Evolutionary conservation across 2,329 filamentous ascomycete species (phyloP).

Genomic region (Geosmithia morbida): DNA sequence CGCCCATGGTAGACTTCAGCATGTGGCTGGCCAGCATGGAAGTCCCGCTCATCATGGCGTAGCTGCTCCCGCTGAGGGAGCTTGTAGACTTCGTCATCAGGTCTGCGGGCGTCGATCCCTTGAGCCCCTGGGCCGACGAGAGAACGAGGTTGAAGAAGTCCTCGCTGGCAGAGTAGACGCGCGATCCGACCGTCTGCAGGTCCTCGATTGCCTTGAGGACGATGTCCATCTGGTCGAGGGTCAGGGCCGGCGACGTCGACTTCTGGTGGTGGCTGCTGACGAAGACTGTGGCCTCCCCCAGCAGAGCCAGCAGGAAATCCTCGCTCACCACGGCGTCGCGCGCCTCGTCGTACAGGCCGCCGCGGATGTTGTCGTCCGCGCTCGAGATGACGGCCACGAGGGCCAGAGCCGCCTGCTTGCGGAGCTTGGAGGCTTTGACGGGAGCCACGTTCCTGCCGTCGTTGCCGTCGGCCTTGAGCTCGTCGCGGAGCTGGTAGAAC

Average conservation of each 20-base stretch:
- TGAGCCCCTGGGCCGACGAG: conserved; percentile 49
- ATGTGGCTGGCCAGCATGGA: conserved; percentile 53
- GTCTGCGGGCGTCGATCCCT: conserved; percentile 48
- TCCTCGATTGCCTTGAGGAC: conserved; percentile 70
- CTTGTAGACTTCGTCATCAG: conserved; percentile 45
- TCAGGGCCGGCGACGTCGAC: conserved; percentile 30
- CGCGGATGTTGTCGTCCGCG: conserved; percentile 80
- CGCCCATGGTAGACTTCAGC: conserved; percentile 34
- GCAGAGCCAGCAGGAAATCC: conserved; percentile 68
- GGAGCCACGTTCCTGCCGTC: conserved; percentile 8
- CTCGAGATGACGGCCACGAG: conserved; percentile 74
- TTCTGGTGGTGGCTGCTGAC: conserved; percentile 29
- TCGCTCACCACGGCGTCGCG: conserved; percentile 76
- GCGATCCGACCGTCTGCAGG: conserved; percentile 57
- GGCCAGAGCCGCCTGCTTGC: conserved; percentile 55
- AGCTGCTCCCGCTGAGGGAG: conserved; percentile 41
- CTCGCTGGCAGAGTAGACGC: conserved; percentile 60
- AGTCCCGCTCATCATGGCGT: conserved; percentile 54
- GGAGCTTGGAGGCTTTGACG: conserved; percentile 39
- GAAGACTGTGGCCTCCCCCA: conserved; percentile 74
- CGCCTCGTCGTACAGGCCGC: conserved; percentile 71
- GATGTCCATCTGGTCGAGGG: conserved; percentile 56
- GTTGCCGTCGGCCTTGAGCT: conserved; percentile 9
- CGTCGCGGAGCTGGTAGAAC: conserved; percentile 80
- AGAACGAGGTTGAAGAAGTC: conserved; percentile 68